These are phyloP conservation scores for Globisporangium spinosum DNA, from an alignment of 352 stramenopile genomes.

Conservation along the genomic window DNA sequence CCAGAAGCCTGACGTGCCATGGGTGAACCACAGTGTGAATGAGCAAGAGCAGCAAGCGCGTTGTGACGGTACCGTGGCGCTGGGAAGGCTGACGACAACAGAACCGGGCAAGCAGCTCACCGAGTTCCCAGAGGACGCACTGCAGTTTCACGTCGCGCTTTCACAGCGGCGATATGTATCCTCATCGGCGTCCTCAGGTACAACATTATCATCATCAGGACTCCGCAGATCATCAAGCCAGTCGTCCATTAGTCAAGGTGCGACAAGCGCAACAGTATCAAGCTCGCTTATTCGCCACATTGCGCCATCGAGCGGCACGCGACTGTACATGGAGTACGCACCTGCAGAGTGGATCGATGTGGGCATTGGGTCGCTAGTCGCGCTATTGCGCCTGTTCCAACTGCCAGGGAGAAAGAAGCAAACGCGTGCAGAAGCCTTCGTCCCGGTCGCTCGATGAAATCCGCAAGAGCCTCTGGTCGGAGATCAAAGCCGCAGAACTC, in stretches of 20 bases:
- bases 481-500: slow-evolving; percentile 32
- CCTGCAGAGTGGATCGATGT: slow-evolving; percentile 67
- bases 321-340: slow-evolving; percentile 62
- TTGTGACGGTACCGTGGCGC: neutral
- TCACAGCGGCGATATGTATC: slow-evolving; percentile 32
- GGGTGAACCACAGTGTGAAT: neutral
- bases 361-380: slow-evolving; percentile 46
- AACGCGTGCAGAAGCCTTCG: slow-evolving; percentile 34
- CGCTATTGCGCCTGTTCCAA: slow-evolving; percentile 62
- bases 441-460: slow-evolving; percentile 53
- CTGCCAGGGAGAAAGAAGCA: slow-evolving; percentile 26
- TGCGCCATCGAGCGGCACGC: slow-evolving; percentile 22
- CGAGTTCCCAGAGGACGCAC: slow-evolving; percentile 28
- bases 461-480: slow-evolving; percentile 42
- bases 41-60: neutral
- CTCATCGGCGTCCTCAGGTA: neutral
- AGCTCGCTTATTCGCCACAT: slow-evolving; percentile 16
- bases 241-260: slow-evolving; percentile 10
- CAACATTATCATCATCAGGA: neutral
- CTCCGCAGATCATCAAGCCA: slow-evolving; percentile 12
- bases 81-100: slow-evolving; percentile 21
- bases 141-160: slow-evolving; percentile 37
- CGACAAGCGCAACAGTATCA: slow-evolving; percentile 12
- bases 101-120: slow-evolving; percentile 32
- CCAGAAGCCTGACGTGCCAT: neutral